phyloP scores from a whole-genome alignment of 371 early-diverging fungal species.

The Syncephalastrum monosporum region DNA sequence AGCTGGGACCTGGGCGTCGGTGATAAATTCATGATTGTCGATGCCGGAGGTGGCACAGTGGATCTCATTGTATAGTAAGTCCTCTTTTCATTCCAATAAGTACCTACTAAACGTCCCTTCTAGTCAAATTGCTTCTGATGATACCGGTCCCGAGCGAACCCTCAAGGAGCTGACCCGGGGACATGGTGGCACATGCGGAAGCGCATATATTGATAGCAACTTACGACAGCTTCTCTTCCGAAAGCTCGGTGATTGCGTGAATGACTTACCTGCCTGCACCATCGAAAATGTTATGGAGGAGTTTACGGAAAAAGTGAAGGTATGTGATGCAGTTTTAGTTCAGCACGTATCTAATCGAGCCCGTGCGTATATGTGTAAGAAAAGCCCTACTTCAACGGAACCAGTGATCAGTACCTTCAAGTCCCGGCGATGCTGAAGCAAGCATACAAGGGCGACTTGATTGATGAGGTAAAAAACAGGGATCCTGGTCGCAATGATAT shows the following conservation, averaged over 20 bases:
- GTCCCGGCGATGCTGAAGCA: slow-evolving; percentile 21
- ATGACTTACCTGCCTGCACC: slow-evolving; percentile 19
- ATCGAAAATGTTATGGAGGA: slow-evolving; percentile 44
- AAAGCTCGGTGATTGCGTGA: slow-evolving; percentile 12
- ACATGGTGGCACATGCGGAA: slow-evolving; percentile 53
- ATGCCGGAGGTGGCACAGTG: slow-evolving; percentile 68
- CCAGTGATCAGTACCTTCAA: slow-evolving; percentile 42
- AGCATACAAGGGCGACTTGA: slow-evolving; percentile 8
- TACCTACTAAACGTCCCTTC: neutral
- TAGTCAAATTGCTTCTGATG: slow-evolving; percentile 15
- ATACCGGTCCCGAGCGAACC: slow-evolving; percentile 27
- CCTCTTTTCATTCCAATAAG: neutral
- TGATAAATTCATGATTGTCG: slow-evolving; percentile 59
- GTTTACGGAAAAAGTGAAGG: slow-evolving; percentile 45
- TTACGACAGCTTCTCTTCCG: slow-evolving; percentile 41
- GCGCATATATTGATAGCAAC: slow-evolving; percentile 49
- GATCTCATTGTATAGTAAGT: slow-evolving; percentile 49
- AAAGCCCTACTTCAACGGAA: slow-evolving; percentile 56
- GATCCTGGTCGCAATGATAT: neutral
- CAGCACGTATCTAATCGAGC: too few species aligned
- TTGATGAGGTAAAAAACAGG: slow-evolving; percentile 16
- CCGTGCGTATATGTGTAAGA: too few species aligned
- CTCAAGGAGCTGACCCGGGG: slow-evolving; percentile 50
- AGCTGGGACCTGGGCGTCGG: slow-evolving; percentile 32
- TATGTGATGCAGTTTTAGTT: slow-evolving; percentile 8